These are phyloP conservation scores for Eudorina sp. DNA, from an alignment of 139 green algal species.

Conservation along the genomic window DNA sequence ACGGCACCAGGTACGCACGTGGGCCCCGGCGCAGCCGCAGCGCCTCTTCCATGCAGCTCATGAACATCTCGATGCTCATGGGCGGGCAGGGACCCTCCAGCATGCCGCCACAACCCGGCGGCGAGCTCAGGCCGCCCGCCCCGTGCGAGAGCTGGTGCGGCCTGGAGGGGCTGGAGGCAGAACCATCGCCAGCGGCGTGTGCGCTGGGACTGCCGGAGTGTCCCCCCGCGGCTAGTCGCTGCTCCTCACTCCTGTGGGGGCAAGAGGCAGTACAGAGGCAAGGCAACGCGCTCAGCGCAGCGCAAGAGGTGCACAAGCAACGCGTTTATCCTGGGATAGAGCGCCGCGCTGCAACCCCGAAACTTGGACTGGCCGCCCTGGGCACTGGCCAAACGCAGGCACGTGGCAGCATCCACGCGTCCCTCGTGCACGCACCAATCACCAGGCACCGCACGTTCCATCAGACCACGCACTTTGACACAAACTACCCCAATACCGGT, in stretches of 20 bases:
- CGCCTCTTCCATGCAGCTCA: slow-evolving; percentile 75
- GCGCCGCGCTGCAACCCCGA: too few species aligned
- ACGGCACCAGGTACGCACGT: slow-evolving; percentile 78
- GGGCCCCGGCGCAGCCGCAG: slow-evolving; percentile 55
- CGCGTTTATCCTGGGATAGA: too few species aligned
- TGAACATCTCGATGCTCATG: slow-evolving; percentile 60
- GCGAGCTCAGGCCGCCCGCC: background rate
- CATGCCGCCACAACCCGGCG: background rate
- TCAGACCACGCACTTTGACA: too few species aligned
- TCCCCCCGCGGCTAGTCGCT: background rate
- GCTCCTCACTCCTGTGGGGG: slow-evolving; percentile 24
- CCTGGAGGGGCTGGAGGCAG: background rate
- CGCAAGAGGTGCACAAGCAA: too few species aligned
- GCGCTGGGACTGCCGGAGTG: background rate
- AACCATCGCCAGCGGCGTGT: background rate
- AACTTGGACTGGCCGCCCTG: too few species aligned
- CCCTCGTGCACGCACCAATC: too few species aligned
- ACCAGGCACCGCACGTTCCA: too few species aligned
- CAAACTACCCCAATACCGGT: too few species aligned
- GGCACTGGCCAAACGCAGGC: too few species aligned
- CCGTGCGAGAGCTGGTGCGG: background rate
- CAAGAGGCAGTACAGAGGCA: too few species aligned
- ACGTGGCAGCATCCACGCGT: too few species aligned
- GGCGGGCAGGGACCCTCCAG: slow-evolving; percentile 26
- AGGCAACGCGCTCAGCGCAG: too few species aligned